These are phyloP conservation scores for Clitocybe nebularis DNA, from an alignment of 1,284 basidiomycete genomes.

Conservation along the genomic window DNA sequence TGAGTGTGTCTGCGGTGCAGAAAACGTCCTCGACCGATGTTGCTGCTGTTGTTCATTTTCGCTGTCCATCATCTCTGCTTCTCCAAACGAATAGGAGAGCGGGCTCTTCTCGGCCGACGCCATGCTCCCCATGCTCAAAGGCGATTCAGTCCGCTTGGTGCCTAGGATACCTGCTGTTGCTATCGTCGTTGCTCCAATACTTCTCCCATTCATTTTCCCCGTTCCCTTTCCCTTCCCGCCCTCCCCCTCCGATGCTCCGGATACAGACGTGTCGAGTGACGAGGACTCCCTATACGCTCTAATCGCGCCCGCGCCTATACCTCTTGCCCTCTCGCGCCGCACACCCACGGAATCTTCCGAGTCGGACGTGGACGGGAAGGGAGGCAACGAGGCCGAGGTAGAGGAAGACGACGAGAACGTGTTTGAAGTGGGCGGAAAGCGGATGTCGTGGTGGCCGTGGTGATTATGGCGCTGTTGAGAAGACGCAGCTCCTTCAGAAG, in stretches of 20 bases:
- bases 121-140: neutral
- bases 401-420: neutral
- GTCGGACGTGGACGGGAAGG: slow-evolving; percentile 4
- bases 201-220: too few relatives aligned
- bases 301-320: too few relatives aligned
- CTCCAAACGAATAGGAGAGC: neutral
- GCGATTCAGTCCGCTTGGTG: slow-evolving; percentile 2
- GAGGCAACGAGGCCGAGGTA: slow-evolving; percentile 9
- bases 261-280: slow-evolving; percentile 30
- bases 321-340: neutral
- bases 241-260: slow-evolving; percentile 17
- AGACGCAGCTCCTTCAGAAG: too few relatives aligned
- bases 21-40: slow-evolving; percentile 13
- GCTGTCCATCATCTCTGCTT: neutral
- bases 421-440: neutral
- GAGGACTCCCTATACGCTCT: too few relatives aligned
- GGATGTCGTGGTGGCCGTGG: neutral
- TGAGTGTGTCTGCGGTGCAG: slow-evolving; percentile 11
- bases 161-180: too few relatives aligned
- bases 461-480: too few relatives aligned
- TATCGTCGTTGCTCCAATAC: too few relatives aligned
- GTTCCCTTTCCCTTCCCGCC: neutral
- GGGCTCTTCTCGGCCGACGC: neutral
- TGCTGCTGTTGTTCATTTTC: neutral
- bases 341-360: slow-evolving; percentile 5